Percentiles rank a stretch among this genome's conserved stretches.
Evolutionary conservation across 306 rosid genomes (phyloP).

Genomic region (Corylus avellana): DNA sequence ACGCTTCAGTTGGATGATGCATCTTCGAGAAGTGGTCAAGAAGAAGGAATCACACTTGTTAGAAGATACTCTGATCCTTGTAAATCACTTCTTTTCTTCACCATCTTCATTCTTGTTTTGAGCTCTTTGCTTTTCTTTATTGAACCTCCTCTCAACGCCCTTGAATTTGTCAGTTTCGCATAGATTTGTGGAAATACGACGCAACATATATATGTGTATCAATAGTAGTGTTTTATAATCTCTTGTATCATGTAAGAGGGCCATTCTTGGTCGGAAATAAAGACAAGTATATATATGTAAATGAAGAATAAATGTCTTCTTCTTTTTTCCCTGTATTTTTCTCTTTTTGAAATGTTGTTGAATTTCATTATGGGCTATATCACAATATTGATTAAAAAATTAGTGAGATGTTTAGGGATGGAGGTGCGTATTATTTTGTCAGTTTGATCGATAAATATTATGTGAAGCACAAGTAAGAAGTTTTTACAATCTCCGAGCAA

Average conservation of each 20-base stretch:
- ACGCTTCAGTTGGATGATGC: conserved; percentile 54
- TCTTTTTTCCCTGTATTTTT: neutral
- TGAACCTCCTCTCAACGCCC: conserved; percentile 69
- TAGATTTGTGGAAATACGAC: conserved; percentile 8
- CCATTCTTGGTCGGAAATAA: neutral
- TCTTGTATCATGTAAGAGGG: neutral
- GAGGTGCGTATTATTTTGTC: too few species aligned
- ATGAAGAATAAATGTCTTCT: neutral
- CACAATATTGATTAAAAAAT: too few species aligned
- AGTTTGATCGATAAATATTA: too few species aligned
- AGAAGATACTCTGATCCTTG: conserved; percentile 59
- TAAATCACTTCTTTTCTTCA: conserved; percentile 60
- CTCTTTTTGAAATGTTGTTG: too few species aligned
- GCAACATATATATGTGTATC: neutral
- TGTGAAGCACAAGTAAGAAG: too few species aligned
- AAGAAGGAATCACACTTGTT: conserved; percentile 72
- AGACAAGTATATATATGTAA: neutral
- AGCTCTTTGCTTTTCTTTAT: conserved; percentile 57
- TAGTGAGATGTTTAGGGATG: too few species aligned
- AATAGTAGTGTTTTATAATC: neutral
- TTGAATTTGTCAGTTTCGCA: conserved; percentile 35
- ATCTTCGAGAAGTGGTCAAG: conserved; percentile 49
- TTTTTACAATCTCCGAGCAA: too few species aligned
- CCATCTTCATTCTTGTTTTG: conserved; percentile 52
- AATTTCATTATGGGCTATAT: too few species aligned